These are phyloP conservation scores for Hyphopichia burtonii DNA, from an alignment of 1,139 yeast species.

Conservation along the genomic window DNA sequence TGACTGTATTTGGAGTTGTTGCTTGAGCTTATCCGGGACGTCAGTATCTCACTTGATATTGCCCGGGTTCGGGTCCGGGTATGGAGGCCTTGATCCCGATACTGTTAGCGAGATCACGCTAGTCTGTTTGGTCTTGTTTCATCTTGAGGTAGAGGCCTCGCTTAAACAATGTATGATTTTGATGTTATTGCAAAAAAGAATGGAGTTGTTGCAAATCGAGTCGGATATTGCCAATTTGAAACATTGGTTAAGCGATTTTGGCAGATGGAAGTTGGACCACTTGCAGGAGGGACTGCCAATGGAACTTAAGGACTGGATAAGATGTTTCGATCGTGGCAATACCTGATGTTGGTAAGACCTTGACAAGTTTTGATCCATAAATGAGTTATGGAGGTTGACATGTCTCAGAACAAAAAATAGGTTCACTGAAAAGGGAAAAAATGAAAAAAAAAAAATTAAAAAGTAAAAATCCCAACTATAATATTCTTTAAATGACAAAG, in stretches of 20 bases:
- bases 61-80: conserved; percentile 32
- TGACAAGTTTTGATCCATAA: no score
- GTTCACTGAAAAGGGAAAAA: background rate
- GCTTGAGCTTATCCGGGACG: conserved; percentile 3
- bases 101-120: conserved; percentile 19
- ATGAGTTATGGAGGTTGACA: no score
- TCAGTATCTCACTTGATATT: conserved; percentile 12
- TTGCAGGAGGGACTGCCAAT: background rate
- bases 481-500: background rate
- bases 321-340: background rate
- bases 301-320: background rate
- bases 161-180: background rate
- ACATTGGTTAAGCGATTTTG: background rate
- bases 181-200: background rate
- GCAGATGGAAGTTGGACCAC: background rate
- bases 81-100: conserved; percentile 19
- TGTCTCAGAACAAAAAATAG: no score
- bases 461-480: background rate
- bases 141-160: conserved; percentile 9
- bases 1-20: conserved; percentile 21
- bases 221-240: background rate
- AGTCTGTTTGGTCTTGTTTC: conserved; percentile 18
- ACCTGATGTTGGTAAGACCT: no score
- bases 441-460: background rate
- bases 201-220: background rate